A percentile compares a stretch with the other conserved stretches of the same genome.
These are phyloP conservation scores for Fusarium zealandicum DNA, from an alignment of 2,329 filamentous ascomycete species.

Conservation along the genomic window DNA sequence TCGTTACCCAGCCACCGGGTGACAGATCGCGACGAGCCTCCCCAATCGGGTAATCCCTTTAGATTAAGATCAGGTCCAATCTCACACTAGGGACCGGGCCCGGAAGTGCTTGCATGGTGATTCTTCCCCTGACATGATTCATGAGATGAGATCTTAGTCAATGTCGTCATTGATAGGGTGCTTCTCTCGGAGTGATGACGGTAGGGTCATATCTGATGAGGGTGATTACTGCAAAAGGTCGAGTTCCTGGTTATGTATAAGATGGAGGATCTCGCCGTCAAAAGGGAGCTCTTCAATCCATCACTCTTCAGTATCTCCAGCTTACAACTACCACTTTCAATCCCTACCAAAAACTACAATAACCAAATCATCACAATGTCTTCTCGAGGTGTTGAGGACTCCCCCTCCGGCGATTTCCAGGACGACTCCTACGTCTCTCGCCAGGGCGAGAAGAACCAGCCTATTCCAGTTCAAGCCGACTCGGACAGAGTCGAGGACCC, in stretches of 20 bases:
- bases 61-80: background rate
- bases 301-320: background rate
- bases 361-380: constrained; percentile 21
- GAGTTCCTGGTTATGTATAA: constrained; percentile 16
- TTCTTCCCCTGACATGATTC: constrained; percentile 31
- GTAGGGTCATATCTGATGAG: background rate
- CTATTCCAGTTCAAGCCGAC: constrained; percentile 32
- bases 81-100: constrained; percentile 11
- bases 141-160: constrained; percentile 15
- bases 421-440: constrained; percentile 31
- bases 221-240: background rate
- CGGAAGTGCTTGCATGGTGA: constrained; percentile 16
- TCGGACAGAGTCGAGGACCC: constrained; percentile 28
- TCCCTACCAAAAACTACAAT: background rate
- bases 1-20: constrained; percentile 20
- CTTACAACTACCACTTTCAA: background rate
- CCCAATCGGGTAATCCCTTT: constrained; percentile 17
- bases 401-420: constrained; percentile 20
- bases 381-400: constrained; percentile 17
- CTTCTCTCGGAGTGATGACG: constrained; percentile 20
- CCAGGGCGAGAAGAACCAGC: constrained; percentile 28
- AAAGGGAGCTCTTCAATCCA: fast-evolving
- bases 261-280: background rate
- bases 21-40: constrained; percentile 17
- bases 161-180: constrained; percentile 38